Conservation (phyloP, 345 rosid species). For the Rhizophora apiculata region DNA sequence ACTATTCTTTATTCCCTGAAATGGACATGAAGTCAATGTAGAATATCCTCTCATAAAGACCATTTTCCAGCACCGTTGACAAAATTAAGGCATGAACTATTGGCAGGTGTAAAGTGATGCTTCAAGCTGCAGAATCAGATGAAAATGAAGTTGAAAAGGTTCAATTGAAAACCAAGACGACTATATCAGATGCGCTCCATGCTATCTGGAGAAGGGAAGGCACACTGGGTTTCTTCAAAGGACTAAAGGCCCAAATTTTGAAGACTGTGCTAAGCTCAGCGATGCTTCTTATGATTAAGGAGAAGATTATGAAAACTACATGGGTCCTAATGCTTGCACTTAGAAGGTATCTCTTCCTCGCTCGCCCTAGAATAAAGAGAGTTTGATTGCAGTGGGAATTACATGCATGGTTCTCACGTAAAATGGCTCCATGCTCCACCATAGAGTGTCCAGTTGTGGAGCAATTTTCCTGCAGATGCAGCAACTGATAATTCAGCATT, state of each 20-base stretch:
- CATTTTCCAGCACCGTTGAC: not conserved
- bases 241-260: conserved; percentile 27
- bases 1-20: not conserved
- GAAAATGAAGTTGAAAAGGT: conserved; percentile 11
- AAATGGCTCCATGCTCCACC: not conserved
- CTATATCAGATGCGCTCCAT: conserved; percentile 8
- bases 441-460: not conserved
- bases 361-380: conserved; percentile 42
- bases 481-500: not conserved
- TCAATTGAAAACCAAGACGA: conserved; percentile 10
- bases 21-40: not conserved
- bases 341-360: conserved; percentile 16
- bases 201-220: conserved; percentile 31
- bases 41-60: not conserved
- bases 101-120: conserved; percentile 30
- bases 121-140: conserved; percentile 30
- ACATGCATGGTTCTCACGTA: not conserved
- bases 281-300: conserved; percentile 32
- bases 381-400: conserved; percentile 16
- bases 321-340: conserved; percentile 30
- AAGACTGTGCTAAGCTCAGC: conserved; percentile 31
- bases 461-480: conserved; percentile 3
- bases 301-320: conserved; percentile 26
- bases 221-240: conserved; percentile 30
- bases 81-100: not conserved